phyloP scores from a whole-genome alignment of 2,329 filamentous ascomycete species.

The Colletotrichum sp. region DNA sequence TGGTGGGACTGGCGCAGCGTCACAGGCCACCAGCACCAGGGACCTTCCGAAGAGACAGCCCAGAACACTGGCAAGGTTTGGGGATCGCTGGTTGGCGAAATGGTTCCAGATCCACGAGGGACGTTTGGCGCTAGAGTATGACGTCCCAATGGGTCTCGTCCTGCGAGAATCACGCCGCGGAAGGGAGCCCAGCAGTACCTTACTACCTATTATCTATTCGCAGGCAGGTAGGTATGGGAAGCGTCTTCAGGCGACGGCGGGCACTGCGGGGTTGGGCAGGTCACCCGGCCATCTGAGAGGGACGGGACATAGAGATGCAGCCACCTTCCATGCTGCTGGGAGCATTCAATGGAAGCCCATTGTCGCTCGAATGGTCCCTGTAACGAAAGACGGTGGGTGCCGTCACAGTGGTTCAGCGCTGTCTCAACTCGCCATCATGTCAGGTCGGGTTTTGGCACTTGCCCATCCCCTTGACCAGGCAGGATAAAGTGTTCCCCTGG shows the following conservation, averaged over 20 bases:
- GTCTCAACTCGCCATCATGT: not conserved
- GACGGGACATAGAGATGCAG: not conserved
- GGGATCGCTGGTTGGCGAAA: constrained; percentile 1
- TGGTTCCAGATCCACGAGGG: constrained; percentile 8
- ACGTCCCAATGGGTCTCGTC: constrained; percentile 6
- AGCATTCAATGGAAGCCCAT: not conserved
- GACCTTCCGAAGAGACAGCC: not conserved
- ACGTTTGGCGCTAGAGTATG: constrained; percentile 17
- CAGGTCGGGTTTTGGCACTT: not conserved
- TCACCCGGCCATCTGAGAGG: not conserved
- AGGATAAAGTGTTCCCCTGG: not conserved
- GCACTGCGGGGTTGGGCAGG: not conserved
- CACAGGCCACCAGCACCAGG: not conserved
- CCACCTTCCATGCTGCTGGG: not conserved
- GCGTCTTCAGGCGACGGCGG: not conserved
- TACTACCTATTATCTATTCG: not conserved
- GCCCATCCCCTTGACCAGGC: not conserved
- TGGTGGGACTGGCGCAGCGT: not conserved
- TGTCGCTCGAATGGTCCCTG: not conserved
- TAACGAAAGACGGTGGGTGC: not conserved
- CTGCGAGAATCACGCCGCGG: not conserved
- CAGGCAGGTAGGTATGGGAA: not conserved
- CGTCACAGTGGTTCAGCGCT: not conserved
- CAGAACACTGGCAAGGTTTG: not conserved
- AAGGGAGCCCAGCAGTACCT: not conserved